phyloP scores from a whole-genome alignment of 768 basidiomycete species.

The Panaeolus papilionaceus region DNA sequence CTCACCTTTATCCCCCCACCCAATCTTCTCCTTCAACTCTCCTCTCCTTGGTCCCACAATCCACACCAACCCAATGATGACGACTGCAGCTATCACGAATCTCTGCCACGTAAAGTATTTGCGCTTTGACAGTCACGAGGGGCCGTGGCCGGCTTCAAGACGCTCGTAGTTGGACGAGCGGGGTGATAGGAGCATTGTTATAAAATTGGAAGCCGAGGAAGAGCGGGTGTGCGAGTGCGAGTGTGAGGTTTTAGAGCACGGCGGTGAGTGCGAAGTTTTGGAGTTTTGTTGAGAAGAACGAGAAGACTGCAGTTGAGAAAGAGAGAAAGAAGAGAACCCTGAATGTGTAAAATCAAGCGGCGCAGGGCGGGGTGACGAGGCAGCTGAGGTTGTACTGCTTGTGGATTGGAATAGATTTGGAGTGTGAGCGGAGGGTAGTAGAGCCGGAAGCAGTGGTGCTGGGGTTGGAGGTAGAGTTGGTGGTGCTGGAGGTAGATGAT shows the following conservation, averaged over 20 bases:
- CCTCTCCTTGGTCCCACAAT: constrained; percentile 61
- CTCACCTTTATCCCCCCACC: constrained; percentile 23
- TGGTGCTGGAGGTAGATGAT: too few relatives aligned
- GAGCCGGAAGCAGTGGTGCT: background rate
- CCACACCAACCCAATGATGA: constrained; percentile 68
- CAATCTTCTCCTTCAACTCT: constrained; percentile 31
- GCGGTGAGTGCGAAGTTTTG: too few relatives aligned
- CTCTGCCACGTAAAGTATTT: constrained; percentile 64
- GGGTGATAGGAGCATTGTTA: constrained; percentile 31
- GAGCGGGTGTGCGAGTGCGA: background rate
- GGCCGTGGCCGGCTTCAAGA: constrained; percentile 47
- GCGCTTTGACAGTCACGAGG: constrained; percentile 36
- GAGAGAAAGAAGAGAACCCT: background rate
- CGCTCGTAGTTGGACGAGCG: constrained; percentile 38
- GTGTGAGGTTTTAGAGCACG: background rate
- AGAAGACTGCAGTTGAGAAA: background rate
- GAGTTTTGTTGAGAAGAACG: background rate
- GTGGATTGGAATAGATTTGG: background rate
- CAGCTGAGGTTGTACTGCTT: too few relatives aligned
- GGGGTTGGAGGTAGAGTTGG: background rate
- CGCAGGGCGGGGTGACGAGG: background rate
- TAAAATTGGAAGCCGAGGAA: background rate
- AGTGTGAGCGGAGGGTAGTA: background rate
- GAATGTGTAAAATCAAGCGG: background rate
- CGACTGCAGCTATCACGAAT: constrained; percentile 62